Conservation (phyloP, 2,329 filamentous ascomycete genomes). For the Colletotrichum godetiae region DNA sequence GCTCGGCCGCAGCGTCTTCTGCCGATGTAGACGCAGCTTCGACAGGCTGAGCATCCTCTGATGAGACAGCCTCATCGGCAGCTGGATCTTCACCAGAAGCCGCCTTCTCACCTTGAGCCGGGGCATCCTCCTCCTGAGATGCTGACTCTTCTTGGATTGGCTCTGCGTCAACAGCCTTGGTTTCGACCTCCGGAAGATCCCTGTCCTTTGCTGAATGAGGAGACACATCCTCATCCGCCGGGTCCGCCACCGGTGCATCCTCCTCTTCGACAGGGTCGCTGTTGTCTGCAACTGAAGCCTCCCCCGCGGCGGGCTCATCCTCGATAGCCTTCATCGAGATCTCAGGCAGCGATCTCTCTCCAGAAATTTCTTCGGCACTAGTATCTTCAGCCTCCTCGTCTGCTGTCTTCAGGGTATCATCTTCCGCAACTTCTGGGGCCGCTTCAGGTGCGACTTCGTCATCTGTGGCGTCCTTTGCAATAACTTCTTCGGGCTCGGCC, state of each 20-base stretch:
- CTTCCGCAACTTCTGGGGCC: constrained; percentile 31
- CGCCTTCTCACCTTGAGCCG: neutral
- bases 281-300: neutral
- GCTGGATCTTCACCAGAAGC: neutral
- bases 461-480: constrained; percentile 2
- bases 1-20: neutral
- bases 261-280: neutral
- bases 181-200: neutral
- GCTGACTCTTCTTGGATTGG: neutral
- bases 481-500: neutral
- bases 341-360: constrained; percentile 3
- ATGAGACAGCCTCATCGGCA: neutral
- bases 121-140: neutral
- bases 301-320: neutral
- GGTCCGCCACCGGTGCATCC: neutral
- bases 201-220: neutral
- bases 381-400: neutral
- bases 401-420: constrained; percentile 3
- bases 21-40: neutral
- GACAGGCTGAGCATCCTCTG: too few relatives aligned
- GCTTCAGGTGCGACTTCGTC: neutral
- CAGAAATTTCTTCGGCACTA: neutral
- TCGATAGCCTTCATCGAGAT: constrained; percentile 7
- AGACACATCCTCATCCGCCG: neutral
- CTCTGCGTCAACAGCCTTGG: neutral